phyloP scores from a whole-genome alignment of 176 grass and related monocot species.

The Typha latifolia region DNA sequence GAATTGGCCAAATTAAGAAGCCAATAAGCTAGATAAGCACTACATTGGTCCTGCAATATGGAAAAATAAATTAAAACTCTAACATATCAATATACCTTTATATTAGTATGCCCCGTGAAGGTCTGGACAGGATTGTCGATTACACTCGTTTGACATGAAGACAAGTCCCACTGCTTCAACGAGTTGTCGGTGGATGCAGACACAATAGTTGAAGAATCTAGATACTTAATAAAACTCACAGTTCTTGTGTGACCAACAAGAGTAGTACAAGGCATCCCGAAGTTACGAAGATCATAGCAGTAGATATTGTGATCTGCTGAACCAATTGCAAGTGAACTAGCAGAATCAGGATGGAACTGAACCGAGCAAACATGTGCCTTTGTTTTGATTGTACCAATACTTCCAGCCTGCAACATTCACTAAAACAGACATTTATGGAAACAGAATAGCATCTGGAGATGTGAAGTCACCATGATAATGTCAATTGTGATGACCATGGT shows the following conservation, averaged over 20 bases:
- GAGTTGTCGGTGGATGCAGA: slow-evolving; percentile 88
- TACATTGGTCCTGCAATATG: no score
- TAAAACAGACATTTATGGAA: slow-evolving; percentile 11
- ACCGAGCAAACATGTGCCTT: slow-evolving; percentile 95
- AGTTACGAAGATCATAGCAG: slow-evolving; percentile 87
- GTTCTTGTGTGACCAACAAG: slow-evolving; percentile 76
- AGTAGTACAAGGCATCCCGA: slow-evolving; percentile 57
- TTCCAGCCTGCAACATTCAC: slow-evolving; percentile 54
- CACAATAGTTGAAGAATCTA: slow-evolving; percentile 62
- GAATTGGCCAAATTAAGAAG: no score
- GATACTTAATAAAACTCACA: slow-evolving; percentile 91
- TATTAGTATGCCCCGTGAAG: slow-evolving; percentile 87
- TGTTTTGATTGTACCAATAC: slow-evolving; percentile 80
- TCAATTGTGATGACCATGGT: slow-evolving; percentile 33
- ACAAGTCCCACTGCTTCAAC: slow-evolving; percentile 88
- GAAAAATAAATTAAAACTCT: neutral
- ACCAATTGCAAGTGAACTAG: slow-evolving; percentile 68
- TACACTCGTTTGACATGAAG: slow-evolving; percentile 27
- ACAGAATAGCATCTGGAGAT: slow-evolving; percentile 14
- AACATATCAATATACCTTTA: slow-evolving; percentile 44
- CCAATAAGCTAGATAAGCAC: no score
- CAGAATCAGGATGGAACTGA: slow-evolving; percentile 81
- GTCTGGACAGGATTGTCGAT: slow-evolving; percentile 65
- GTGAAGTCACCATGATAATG: slow-evolving; percentile 10
- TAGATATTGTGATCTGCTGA: slow-evolving; percentile 97